Conservation (phyloP, 345 rosid genomes). For the Hypericum perforatum region DNA sequence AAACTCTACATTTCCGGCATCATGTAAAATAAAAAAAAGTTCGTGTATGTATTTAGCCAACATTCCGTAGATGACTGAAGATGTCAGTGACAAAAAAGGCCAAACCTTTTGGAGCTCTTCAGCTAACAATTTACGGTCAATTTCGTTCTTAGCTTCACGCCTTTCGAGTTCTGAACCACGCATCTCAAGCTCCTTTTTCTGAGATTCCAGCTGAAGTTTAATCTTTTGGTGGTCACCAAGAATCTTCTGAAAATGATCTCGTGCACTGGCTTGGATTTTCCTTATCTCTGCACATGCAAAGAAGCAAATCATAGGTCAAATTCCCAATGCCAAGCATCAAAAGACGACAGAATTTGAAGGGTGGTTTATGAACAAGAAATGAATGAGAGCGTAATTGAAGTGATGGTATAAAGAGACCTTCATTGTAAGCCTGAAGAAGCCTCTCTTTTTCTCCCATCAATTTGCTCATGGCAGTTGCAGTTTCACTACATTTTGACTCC, state of each 20-base stretch:
- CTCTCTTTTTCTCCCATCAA: conserved; percentile 67
- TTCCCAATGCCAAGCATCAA: too few relatives aligned
- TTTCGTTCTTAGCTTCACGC: conserved; percentile 87
- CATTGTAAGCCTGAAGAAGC: conserved; percentile 64
- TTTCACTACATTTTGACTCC: conserved; percentile 46
- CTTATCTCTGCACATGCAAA: conserved; percentile 50
- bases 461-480: conserved; percentile 30
- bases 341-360: too few relatives aligned
- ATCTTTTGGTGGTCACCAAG: conserved; percentile 78
- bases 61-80: too few relatives aligned
- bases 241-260: conserved; percentile 70
- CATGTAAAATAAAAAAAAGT: too few relatives aligned
- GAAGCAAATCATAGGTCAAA: neutral
- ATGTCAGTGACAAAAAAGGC: too few relatives aligned
- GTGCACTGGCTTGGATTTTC: conserved; percentile 61
- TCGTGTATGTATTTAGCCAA: too few relatives aligned
- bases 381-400: too few relatives aligned
- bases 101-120: conserved; percentile 69
- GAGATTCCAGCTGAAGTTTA: conserved; percentile 66
- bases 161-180: conserved; percentile 56
- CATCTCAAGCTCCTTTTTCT: conserved; percentile 57
- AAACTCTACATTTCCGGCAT: too few relatives aligned
- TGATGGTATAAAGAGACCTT: conserved; percentile 35
- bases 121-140: conserved; percentile 45
- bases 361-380: too few relatives aligned